Evolutionary conservation across 2,329 filamentous ascomycete genomes (phyloP).

Genomic region (Paraconiothyrium brasiliense): DNA sequence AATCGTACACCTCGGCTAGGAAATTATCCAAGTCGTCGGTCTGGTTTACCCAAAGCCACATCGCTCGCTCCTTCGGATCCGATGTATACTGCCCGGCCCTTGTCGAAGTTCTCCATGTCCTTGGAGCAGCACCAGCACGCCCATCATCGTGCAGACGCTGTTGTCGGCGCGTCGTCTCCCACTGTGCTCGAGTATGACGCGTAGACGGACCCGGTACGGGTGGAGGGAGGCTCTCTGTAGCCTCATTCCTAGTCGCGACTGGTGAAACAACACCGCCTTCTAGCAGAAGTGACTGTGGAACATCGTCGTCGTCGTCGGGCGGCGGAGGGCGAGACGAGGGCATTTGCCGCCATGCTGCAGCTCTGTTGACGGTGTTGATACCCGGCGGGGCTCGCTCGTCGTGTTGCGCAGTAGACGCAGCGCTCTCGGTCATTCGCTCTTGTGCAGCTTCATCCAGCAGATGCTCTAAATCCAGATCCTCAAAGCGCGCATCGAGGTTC

Average conservation of each 20-base stretch:
- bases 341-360: constrained; percentile 50
- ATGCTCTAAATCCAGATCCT: constrained; percentile 66
- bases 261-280: constrained; percentile 59
- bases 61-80: constrained; percentile 77
- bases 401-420: constrained; percentile 47
- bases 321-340: constrained; percentile 27
- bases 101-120: constrained; percentile 34
- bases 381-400: constrained; percentile 37
- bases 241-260: constrained; percentile 28
- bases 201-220: constrained; percentile 57
- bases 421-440: constrained; percentile 57
- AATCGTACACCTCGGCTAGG: constrained; percentile 84
- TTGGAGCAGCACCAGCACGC: constrained; percentile 23
- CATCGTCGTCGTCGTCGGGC: constrained; percentile 67
- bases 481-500: constrained; percentile 60
- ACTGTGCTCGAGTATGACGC: constrained; percentile 56
- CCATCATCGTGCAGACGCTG: constrained; percentile 55
- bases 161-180: constrained; percentile 59
- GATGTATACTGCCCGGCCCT: constrained; percentile 44
- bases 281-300: constrained; percentile 69
- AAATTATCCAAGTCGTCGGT: constrained; percentile 84
- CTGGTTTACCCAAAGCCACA: constrained; percentile 94
- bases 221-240: constrained; percentile 46
- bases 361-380: constrained; percentile 41
- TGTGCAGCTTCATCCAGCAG: constrained; percentile 62